Evolutionary conservation across 768 basidiomycete species (phyloP), one percentile per base, ranked within the genome.

Genomic region (Trametes meyenii): DNA sequence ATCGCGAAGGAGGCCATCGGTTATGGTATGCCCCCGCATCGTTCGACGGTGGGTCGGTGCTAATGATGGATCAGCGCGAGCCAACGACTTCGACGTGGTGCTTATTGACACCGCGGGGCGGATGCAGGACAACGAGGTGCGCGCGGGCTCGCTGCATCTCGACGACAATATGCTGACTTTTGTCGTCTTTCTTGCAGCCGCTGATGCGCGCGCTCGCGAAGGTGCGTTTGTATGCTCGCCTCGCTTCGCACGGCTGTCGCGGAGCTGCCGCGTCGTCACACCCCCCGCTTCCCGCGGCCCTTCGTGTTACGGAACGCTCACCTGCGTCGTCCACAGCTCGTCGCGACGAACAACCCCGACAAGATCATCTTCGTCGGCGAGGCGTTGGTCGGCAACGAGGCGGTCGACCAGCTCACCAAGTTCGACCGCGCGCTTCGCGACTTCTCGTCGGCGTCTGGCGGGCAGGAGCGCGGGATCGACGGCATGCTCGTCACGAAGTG

Each of bases 401-500:
- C 97, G 1, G 96, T 98, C 26, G 97, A 99, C 77, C 97, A 99
- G 68, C 77, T 98, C 55, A 90, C 89, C 55, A 98, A 98, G 75
- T 99, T 99, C 72, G 96, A 99, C 71, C 87, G 95, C 17, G 89
- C 96, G 0, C 75, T 99, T 60, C 87, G 90, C 23, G 95, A 99
- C 71, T 98, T 98, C 70, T 94, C 94, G 6, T 85, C 88, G 17
- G 83, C 85, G 6, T 83, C 86, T 0, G 75, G 79, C 29, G 85
- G 85, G 17, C 86, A 86, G 72, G 89, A 89, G 50, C 85, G 97
- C 21, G 97, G 97, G 5, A 96, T 99, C 63, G 97, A 99, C 72
- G 97, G 96, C 24, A 98, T 97, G 90, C 80, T 99, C 45, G 86
- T 99, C 60, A 99, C 97, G 35, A 99, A 99, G 75, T 98, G 97